These are phyloP conservation scores for Cicer yamashitae DNA, from an alignment of 306 rosid species.

Conservation along the genomic window DNA sequence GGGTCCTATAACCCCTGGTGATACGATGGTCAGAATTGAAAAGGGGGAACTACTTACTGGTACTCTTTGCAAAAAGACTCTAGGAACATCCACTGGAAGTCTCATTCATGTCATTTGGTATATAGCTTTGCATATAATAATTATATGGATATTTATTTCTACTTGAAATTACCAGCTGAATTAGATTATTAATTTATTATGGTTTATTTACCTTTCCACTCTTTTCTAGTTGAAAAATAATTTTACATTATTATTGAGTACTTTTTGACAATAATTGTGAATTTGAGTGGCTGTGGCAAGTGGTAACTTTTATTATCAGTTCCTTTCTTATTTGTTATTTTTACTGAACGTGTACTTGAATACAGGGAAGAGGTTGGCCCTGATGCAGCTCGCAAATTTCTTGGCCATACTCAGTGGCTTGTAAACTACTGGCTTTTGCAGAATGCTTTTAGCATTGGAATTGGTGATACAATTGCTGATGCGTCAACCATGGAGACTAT, in stretches of 20 bases:
- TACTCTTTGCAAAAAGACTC: constrained; percentile 94
- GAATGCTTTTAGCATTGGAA: constrained; percentile 94
- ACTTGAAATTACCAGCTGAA: constrained; percentile 7
- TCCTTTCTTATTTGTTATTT: constrained; percentile 17
- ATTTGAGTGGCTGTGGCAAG: constrained; percentile 19
- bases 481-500: constrained; percentile 92
- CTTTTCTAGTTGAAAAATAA: background rate
- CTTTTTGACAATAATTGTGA: constrained; percentile 10
- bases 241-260: background rate
- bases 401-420: constrained; percentile 99
- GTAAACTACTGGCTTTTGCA: constrained; percentile 99
- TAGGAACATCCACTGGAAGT: constrained; percentile 95
- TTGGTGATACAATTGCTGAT: constrained; percentile 98
- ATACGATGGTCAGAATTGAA: constrained; percentile 91
- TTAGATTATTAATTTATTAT: constrained; percentile 6
- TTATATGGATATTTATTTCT: constrained; percentile 35
- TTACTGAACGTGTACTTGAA: constrained; percentile 38
- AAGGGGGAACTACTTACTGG: constrained; percentile 94
- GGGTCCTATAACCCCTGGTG: constrained; percentile 90
- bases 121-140: constrained; percentile 27
- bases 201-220: background rate
- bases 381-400: constrained; percentile 97
- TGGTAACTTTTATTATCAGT: constrained; percentile 23
- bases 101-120: constrained; percentile 98
- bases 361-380: constrained; percentile 99